A percentile compares a stretch with the other conserved stretches of the same genome.
Evolutionary conservation across 352 stramenopile species (phyloP).

Genomic region (Phytophthora citricola): DNA sequence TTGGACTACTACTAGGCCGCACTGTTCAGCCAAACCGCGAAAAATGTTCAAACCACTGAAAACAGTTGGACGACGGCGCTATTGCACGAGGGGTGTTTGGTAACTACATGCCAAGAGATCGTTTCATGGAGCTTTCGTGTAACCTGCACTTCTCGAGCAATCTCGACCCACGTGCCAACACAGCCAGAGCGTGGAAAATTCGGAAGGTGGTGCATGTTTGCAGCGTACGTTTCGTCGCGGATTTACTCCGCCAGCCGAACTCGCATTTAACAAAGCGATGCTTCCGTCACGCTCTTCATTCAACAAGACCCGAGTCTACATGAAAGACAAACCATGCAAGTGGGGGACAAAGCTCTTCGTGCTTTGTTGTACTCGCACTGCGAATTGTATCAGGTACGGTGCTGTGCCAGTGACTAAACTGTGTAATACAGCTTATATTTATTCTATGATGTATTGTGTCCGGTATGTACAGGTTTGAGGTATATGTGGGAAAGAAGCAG

Average conservation of each 20-base stretch:
- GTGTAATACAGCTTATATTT: background rate
- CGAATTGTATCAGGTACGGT: background rate
- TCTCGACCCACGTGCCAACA: background rate
- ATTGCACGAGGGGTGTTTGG: background rate
- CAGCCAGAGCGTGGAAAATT: conserved; percentile 7
- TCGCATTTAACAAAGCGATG: conserved; percentile 7
- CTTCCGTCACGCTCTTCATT: conserved; percentile 1
- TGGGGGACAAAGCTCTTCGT: conserved; percentile 1
- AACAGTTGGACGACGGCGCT: background rate
- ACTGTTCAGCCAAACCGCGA: background rate
- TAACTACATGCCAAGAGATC: background rate
- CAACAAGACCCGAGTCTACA: conserved; percentile 6
- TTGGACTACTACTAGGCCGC: background rate
- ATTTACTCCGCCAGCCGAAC: background rate
- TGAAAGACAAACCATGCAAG: conserved; percentile 1
- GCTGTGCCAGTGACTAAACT: background rate
- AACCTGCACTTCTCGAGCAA: conserved; percentile 10
- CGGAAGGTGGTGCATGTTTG: background rate
- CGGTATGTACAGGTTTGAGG: background rate
- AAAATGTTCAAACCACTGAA: background rate
- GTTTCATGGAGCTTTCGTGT: conserved; percentile 1
- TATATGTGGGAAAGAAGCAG: conserved; percentile 8
- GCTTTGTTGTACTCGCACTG: background rate
- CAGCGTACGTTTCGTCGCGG: background rate
- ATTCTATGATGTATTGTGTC: background rate